Evolutionary conservation across 176 grass and related monocot species (phyloP), one percentile per base, ranked within the genome.

Genomic region (Stipa capillata): DNA sequence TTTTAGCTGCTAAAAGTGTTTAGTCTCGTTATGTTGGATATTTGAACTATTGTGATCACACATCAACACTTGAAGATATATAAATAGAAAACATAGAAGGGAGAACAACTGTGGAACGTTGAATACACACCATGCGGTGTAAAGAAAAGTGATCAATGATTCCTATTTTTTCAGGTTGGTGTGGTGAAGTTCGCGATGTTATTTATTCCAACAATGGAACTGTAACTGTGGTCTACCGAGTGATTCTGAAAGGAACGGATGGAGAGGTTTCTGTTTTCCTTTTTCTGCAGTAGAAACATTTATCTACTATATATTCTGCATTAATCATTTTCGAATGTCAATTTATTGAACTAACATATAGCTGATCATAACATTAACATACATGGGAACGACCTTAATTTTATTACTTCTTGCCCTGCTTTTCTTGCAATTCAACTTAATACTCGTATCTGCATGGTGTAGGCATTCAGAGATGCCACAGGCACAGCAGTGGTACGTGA

Each of bases 111-210:
- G 14, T 67, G n/a, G 7, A 48, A 35, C 24, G 7, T 37, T 1
- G 1, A 39, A 48, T 20, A 23, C 58, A 85, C 3, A 27, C 48
- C 5, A 0, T 23, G 14, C 4, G 7, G 4, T 62, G 5, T 61
- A 44, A 33, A 39, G 29, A 71, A 1, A 83, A 53, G n/a, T 79
- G 74, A 70, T 32, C 21, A 7, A 53, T 32, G 37, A 16, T 66
- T 77, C 13, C 24, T 74, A 37, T 78, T 29, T 82, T 64, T 81
- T 73, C 80, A 97, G 94, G 94, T 72, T 97, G 94, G 94, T 97
- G 94, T 65, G 94, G 94, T 73, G 94, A 97, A 93, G 84, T 97
- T 64, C 84, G 94, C 27, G 69, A 91, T 85, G 91, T 97, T 62
- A 91, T 81, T 42, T 93, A 91, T 83, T 91, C 81, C 25, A 78